These are phyloP conservation scores for Verbena officinalis DNA, from an alignment of 257 asterid species.

Conservation along the genomic window DNA sequence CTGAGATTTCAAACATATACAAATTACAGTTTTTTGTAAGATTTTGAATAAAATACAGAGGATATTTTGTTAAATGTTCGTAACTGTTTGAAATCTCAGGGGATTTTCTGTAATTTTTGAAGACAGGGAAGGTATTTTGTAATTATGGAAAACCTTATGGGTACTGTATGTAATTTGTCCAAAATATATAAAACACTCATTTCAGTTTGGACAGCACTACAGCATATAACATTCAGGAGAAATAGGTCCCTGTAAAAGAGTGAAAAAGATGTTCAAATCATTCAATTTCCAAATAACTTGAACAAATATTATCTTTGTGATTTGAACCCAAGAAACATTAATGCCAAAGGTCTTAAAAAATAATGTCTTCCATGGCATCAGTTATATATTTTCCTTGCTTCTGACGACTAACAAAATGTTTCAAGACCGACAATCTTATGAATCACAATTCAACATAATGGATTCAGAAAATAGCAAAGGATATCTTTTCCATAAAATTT, in stretches of 20 bases:
- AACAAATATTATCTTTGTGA: neutral
- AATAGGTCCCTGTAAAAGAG: slow-evolving; percentile 10
- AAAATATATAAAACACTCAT: neutral
- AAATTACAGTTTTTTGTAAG: no score
- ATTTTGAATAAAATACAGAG: no score
- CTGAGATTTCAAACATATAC: no score
- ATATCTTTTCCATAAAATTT: neutral
- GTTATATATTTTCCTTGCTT: slow-evolving; percentile 2
- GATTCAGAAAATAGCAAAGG: neutral
- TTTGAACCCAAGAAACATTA: neutral
- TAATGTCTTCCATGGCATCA: neutral
- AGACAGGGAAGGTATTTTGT: no score
- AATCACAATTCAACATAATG: neutral
- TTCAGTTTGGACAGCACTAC: neutral
- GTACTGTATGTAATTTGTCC: no score
- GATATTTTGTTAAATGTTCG: no score
- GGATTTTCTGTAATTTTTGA: no score
- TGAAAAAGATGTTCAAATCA: neutral
- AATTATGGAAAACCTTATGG: no score
- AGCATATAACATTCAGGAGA: neutral
- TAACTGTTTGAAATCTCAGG: no score
- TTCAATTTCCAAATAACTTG: neutral
- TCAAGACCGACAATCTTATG: neutral
- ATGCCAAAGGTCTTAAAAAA: neutral
- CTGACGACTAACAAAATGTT: neutral